These are phyloP conservation scores for Paecilomyces variotii DNA, from an alignment of 2,329 filamentous ascomycete genomes.

Conservation along the genomic window DNA sequence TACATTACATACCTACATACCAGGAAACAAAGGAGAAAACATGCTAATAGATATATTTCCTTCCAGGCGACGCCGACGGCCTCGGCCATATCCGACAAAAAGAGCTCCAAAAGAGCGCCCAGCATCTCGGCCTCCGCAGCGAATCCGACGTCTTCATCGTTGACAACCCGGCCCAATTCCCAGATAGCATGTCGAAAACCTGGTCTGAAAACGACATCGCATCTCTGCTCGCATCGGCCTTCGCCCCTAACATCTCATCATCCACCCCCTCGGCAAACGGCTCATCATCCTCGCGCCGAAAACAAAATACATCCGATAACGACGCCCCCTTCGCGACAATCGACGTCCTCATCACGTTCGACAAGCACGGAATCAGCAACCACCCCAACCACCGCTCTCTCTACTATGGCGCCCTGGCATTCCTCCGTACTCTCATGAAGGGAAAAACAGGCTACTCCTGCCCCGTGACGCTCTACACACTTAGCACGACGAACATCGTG, in stretches of 20 bases:
- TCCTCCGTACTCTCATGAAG: conserved; percentile 59
- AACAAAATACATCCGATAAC: conserved; percentile 23
- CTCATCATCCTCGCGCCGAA: conserved; percentile 33
- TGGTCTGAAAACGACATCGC: conserved; percentile 70
- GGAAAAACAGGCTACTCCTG: conserved; percentile 56
- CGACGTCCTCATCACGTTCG: conserved; percentile 85
- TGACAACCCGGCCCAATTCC: conserved; percentile 67
- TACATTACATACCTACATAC: neutral
- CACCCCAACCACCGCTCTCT: conserved; percentile 93
- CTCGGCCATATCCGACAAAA: conserved; percentile 73
- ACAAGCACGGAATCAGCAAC: conserved; percentile 68
- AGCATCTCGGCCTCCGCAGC: conserved; percentile 64
- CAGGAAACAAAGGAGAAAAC: neutral
- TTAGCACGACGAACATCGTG: conserved; percentile 61
- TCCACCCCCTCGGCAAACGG: conserved; percentile 16
- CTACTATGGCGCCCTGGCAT: conserved; percentile 69
- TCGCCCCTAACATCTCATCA: conserved; percentile 55
- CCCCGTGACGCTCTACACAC: conserved; percentile 78
- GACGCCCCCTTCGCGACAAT: conserved; percentile 50
- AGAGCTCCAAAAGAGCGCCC: conserved; percentile 74
- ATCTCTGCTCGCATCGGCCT: conserved; percentile 61
- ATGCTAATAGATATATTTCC: neutral
- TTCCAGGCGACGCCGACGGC: conserved; percentile 70
- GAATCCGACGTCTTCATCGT: conserved; percentile 79
- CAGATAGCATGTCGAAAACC: conserved; percentile 73